Conservation (phyloP, 2,329 filamentous ascomycete genomes). For the Pestalotiopsis sp. region DNA sequence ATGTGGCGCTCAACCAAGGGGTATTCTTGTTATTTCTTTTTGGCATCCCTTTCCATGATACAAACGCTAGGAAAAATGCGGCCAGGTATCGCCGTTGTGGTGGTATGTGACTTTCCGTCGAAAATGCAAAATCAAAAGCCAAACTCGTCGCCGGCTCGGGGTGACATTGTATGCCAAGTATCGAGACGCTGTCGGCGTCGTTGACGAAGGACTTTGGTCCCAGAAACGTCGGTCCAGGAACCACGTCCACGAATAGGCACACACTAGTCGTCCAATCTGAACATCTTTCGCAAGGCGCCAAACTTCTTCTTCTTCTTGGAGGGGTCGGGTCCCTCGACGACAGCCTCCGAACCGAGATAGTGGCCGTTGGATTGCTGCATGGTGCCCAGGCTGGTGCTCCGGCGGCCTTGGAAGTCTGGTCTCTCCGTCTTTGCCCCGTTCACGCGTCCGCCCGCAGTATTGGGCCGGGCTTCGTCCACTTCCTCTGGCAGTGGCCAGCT, state of each 20-base stretch:
- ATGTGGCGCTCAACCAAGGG: not conserved
- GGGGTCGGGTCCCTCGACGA: slow-evolving; percentile 16
- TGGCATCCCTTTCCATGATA: not conserved
- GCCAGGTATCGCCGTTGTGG: not conserved
- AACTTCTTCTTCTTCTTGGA: slow-evolving; percentile 66
- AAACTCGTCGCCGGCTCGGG: not conserved
- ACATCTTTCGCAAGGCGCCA: slow-evolving; percentile 64
- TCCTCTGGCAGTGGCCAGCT: slow-evolving; percentile 51
- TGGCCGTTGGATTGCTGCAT: slow-evolving; percentile 39
- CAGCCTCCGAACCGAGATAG: slow-evolving; percentile 22
- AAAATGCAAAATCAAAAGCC: not conserved
- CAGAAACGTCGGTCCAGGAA: not conserved
- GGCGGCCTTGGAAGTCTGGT: slow-evolving; percentile 20
- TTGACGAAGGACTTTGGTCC: not conserved
- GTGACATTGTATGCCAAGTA: not conserved
- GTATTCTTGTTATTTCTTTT: not conserved
- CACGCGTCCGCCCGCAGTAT: slow-evolving; percentile 31
- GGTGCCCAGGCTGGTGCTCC: slow-evolving; percentile 30
- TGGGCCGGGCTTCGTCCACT: slow-evolving; percentile 25
- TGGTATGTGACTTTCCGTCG: not conserved
- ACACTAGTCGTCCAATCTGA: slow-evolving; percentile 51
- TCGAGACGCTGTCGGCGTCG: not conserved
- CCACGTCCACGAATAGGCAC: not conserved
- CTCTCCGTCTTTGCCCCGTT: slow-evolving; percentile 15
- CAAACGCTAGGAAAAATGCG: not conserved